Conservation (phyloP, 345 rosid genomes). For the Eucalyptus pauciflora region DNA sequence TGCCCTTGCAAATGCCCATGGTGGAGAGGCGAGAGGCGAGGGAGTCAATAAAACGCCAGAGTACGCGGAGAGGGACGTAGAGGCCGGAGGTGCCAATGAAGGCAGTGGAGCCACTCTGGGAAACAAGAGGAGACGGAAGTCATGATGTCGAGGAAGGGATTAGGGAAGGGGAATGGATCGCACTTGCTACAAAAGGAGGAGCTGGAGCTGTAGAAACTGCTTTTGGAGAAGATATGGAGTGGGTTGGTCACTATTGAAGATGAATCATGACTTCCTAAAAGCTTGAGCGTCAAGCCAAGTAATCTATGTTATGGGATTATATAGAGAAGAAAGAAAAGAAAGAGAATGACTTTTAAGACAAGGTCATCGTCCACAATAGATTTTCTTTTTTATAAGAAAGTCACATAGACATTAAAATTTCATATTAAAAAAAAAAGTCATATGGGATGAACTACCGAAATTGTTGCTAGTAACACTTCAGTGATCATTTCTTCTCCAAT, state of each 20-base stretch:
- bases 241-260: background rate
- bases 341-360: background rate
- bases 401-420: background rate
- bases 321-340: no score
- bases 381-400: background rate
- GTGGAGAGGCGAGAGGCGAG: background rate
- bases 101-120: background rate
- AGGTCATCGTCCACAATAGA: background rate
- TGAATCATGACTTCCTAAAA: background rate
- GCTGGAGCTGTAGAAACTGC: background rate
- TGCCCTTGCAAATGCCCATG: background rate
- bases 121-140: background rate
- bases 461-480: accelerated
- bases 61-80: background rate
- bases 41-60: background rate
- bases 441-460: no score
- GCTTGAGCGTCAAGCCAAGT: background rate
- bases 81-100: background rate
- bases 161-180: no score
- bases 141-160: background rate
- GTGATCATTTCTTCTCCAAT: background rate
- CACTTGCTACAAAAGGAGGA: background rate
- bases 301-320: background rate
- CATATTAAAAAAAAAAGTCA: background rate
- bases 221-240: background rate